Evolutionary conservation across 1,284 basidiomycete species (phyloP), one percentile per base, ranked within the genome.

Genomic region (Microbotryum intermedium): DNA sequence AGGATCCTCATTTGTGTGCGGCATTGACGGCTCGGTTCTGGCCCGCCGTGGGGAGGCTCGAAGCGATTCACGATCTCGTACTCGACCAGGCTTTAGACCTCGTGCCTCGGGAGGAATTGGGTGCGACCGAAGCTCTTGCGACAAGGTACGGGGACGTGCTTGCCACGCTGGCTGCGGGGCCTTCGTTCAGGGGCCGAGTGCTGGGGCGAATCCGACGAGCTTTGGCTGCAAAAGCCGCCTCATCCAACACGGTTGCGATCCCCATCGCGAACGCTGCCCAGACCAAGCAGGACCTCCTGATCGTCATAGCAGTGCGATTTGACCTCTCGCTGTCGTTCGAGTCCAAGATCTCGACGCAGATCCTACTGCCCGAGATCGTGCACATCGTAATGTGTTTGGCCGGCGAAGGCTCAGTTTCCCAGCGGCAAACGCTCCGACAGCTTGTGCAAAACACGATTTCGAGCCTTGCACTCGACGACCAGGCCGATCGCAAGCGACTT

Each of bases 371-470:
- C 0, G 90, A 94, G 72, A 79, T 88, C 43, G 79, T 85, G 50
- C 87, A 93, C 73, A 78, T 88, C 39, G 82, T 89, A 58, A 84
- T 84, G 2, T 78, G 91, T 21, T 78, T 88, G 2, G 83, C 85
- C 8, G 86, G 83, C 13, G 83, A 83, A 21, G 90, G 90, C 10
- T 81, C 86, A 1, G 76, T 84, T 0, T 75, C 84, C 26, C 83
- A 91, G 55, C 84, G 89, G 20, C 85, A 85, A 63, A 86, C 88
- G 6, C 82, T 89, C 48, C 89, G 88, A 71, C 88, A 86, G 4
- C 81, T 89, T 49, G 76, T 89, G 58, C 80, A 90, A 72, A 90
- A 90, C 72, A 79, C 89, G 29, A 75, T 92, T 26, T 88, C 92
- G 68, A 82, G 85, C 0, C 74, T 59, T 34, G 55, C n/a, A 23